phyloP scores from a whole-genome alignment of 2,329 filamentous ascomycete species.

The Cordyceps fumosorosea region DNA sequence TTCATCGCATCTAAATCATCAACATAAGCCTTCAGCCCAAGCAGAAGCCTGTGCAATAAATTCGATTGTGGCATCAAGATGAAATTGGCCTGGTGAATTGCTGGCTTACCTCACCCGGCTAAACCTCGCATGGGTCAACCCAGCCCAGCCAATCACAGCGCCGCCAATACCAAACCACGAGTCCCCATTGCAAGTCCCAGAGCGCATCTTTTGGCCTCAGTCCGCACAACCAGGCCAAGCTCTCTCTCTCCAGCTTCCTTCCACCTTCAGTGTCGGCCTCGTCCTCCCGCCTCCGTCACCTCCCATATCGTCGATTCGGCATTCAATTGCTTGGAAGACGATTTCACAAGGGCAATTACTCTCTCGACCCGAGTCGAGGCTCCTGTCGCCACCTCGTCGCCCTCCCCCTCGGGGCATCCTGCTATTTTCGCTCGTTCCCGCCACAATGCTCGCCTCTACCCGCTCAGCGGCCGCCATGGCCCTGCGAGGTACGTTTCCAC shows the following conservation, averaged over 20 bases:
- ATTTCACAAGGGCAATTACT: background rate
- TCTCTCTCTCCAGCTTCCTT: background rate
- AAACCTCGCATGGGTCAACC: slow-evolving; percentile 4
- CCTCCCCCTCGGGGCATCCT: background rate
- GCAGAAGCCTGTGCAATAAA: too few relatives aligned
- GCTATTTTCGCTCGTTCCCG: slow-evolving; percentile 7
- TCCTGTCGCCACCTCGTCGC: background rate
- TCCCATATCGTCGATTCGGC: background rate
- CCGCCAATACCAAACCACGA: slow-evolving; percentile 9
- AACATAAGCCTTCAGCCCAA: too few relatives aligned
- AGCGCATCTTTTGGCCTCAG: slow-evolving; percentile 10
- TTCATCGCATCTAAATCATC: too few relatives aligned
- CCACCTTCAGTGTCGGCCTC: background rate
- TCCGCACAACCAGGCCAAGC: slow-evolving; percentile 4
- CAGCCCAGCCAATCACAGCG: slow-evolving; percentile 13
- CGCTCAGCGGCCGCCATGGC: slow-evolving; percentile 47
- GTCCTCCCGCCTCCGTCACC: background rate
- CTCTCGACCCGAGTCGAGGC: background rate
- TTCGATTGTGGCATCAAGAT: too few relatives aligned
- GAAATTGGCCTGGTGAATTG: too few relatives aligned
- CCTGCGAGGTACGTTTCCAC: slow-evolving; percentile 39
- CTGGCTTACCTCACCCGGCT: slow-evolving; percentile 10
- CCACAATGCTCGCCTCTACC: slow-evolving; percentile 40
- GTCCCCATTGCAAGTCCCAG: slow-evolving; percentile 11
- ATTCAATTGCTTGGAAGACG: slow-evolving; percentile 6